Percentiles rank a stretch among this genome's conserved stretches.
Evolutionary conservation across 2,329 filamentous ascomycete genomes (phyloP).

Genomic region (Aureobasidium zeae): DNA sequence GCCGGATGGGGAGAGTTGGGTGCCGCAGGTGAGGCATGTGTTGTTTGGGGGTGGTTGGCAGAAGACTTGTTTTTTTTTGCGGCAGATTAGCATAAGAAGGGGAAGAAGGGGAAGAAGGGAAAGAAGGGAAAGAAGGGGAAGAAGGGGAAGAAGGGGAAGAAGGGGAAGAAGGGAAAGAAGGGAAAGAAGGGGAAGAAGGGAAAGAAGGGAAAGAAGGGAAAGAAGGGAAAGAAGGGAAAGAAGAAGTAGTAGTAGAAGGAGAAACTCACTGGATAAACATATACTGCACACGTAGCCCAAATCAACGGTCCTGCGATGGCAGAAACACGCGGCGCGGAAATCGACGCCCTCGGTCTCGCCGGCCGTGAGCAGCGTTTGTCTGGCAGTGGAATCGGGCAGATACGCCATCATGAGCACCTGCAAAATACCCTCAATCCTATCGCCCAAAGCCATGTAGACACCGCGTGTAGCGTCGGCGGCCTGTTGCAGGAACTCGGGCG

Average conservation of each 20-base stretch:
- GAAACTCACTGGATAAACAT: slow-evolving; percentile 65
- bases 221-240: too few relatives aligned
- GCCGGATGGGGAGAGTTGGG: slow-evolving; percentile 62
- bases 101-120: too few relatives aligned
- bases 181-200: too few relatives aligned
- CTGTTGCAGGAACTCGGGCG: slow-evolving; percentile 89
- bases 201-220: too few relatives aligned
- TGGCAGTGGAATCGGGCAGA: slow-evolving; percentile 58
- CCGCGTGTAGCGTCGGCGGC: slow-evolving; percentile 66
- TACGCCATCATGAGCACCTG: slow-evolving; percentile 95
- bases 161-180: too few relatives aligned
- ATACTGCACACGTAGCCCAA: slow-evolving; percentile 93
- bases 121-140: too few relatives aligned
- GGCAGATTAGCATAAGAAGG: too few relatives aligned
- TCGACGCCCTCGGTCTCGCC: slow-evolving; percentile 74
- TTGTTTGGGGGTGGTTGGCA: slow-evolving; percentile 57
- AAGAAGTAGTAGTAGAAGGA: neutral
- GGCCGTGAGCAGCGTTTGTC: slow-evolving; percentile 62
- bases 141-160: too few relatives aligned
- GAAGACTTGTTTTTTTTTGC: too few relatives aligned
- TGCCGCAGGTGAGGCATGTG: slow-evolving; percentile 76
- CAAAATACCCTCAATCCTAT: slow-evolving; percentile 51
- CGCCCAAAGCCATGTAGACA: slow-evolving; percentile 52
- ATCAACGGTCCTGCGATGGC: slow-evolving; percentile 82
- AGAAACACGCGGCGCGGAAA: slow-evolving; percentile 97